phyloP scores from a whole-genome alignment of 306 rosid species.

The Rosa chinensis region DNA sequence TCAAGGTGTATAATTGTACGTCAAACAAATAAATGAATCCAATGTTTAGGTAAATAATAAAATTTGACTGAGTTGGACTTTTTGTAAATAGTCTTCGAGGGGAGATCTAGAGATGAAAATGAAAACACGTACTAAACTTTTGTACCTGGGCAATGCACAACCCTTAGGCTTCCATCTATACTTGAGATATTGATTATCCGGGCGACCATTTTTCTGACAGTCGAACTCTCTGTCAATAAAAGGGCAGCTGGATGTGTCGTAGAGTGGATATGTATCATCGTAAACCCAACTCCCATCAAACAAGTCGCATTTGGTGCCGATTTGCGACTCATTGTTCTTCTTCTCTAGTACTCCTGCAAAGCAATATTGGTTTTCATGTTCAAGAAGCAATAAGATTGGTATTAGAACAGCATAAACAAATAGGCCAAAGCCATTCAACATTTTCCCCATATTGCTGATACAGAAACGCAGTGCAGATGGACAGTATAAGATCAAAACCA shows the following conservation, averaged over 20 bases:
- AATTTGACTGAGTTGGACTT: too few relatives aligned
- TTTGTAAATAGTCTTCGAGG: too few relatives aligned
- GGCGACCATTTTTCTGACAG: conserved; percentile 48
- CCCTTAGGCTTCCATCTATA: conserved; percentile 47
- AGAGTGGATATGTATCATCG: conserved; percentile 30
- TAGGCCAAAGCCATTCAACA: not conserved
- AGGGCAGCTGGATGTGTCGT: conserved; percentile 28
- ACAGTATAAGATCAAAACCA: not conserved
- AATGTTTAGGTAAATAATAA: too few relatives aligned
- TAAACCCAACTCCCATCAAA: conserved; percentile 44
- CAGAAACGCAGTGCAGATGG: not conserved
- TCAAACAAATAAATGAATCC: not conserved
- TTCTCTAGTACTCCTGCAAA: not conserved
- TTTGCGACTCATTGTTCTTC: not conserved
- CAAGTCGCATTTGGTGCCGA: conserved; percentile 17
- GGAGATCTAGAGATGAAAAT: too few relatives aligned
- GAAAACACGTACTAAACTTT: not conserved
- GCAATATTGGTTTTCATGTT: not conserved
- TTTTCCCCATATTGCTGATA: not conserved
- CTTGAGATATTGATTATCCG: conserved; percentile 32
- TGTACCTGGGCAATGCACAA: conserved; percentile 40
- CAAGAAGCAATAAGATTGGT: not conserved
- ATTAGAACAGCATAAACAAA: not conserved
- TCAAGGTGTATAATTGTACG: too few relatives aligned
- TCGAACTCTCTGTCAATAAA: conserved; percentile 33